Evolutionary conservation across 1,284 basidiomycete genomes (phyloP).

Genomic region (Heterobasidion annosum): DNA sequence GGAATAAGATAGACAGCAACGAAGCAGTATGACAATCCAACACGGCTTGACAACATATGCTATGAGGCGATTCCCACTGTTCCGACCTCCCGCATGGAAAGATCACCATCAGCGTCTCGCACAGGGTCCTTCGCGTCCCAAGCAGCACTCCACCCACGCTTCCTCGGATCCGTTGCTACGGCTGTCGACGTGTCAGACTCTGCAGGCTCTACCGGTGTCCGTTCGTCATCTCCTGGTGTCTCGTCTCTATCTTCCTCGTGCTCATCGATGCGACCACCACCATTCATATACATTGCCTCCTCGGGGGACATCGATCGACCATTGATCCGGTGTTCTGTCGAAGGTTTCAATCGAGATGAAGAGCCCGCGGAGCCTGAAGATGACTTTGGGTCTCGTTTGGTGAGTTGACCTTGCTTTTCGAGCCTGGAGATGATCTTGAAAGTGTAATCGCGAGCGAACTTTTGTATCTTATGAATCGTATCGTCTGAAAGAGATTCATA

Average conservation of each 20-base stretch:
- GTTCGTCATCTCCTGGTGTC: conserved; percentile 15
- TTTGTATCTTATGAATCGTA: conserved; percentile 85
- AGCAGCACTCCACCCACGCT: conserved; percentile 1
- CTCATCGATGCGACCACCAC: conserved; percentile 14
- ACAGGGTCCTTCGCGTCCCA: conserved; percentile 4
- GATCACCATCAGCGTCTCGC: background rate
- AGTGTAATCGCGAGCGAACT: conserved; percentile 88
- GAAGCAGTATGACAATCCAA: background rate
- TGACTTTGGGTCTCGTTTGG: conserved; percentile 6
- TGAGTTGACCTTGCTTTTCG: conserved; percentile 30
- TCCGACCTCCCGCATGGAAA: background rate
- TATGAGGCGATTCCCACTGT: conserved; percentile 2
- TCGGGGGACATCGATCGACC: conserved; percentile 11
- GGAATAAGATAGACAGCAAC: background rate
- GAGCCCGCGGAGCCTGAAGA: conserved; percentile 1
- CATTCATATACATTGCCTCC: conserved; percentile 16
- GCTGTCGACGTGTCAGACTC: conserved; percentile 13
- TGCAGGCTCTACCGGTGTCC: conserved; percentile 19
- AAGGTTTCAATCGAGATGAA: conserved; percentile 8
- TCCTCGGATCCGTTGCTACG: conserved; percentile 14
- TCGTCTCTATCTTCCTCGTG: conserved; percentile 10
- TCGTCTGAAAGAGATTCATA: conserved; percentile 79
- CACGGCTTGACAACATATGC: background rate
- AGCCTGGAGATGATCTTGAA: conserved; percentile 56
- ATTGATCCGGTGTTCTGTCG: background rate